These are phyloP conservation scores for Corylus americana DNA, from an alignment of 306 rosid genomes.

Conservation along the genomic window DNA sequence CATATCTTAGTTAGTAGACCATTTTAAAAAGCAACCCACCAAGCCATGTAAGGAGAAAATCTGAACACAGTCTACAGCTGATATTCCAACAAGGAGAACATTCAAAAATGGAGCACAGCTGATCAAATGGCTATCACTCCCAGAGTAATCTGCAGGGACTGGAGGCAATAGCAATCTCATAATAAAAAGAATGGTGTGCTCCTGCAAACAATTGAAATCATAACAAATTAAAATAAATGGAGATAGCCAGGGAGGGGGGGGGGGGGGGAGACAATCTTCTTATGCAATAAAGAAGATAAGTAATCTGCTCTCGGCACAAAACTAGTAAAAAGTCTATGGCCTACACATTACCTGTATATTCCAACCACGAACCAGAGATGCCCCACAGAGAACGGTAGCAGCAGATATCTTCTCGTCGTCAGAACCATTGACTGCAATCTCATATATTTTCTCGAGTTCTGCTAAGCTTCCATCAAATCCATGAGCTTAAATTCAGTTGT, in stretches of 20 bases:
- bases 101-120: conserved; percentile 76
- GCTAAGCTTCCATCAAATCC: conserved; percentile 96
- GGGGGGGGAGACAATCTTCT: conserved; percentile 21
- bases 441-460: conserved; percentile 83
- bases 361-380: conserved; percentile 92
- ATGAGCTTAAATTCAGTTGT: conserved; percentile 70
- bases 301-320: conserved; percentile 7
- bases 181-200: conserved; percentile 63
- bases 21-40: conserved; percentile 54
- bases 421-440: conserved; percentile 81
- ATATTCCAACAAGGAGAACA: conserved; percentile 71
- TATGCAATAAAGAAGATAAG: conserved; percentile 18
- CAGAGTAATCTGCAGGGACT: conserved; percentile 57
- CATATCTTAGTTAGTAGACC: not conserved
- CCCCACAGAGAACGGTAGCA: conserved; percentile 87
- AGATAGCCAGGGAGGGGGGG: not conserved
- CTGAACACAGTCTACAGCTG: conserved; percentile 72
- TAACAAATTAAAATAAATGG: conserved; percentile 4
- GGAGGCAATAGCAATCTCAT: conserved; percentile 63
- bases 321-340: not conserved
- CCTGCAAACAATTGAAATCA: conserved; percentile 56
- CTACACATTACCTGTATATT: conserved; percentile 71
- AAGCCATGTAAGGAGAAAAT: conserved; percentile 91
- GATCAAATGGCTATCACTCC: conserved; percentile 72
- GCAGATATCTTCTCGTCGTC: conserved; percentile 87